phyloP scores from a whole-genome alignment of 345 rosid genomes.

The Lenwebbia sp. region DNA sequence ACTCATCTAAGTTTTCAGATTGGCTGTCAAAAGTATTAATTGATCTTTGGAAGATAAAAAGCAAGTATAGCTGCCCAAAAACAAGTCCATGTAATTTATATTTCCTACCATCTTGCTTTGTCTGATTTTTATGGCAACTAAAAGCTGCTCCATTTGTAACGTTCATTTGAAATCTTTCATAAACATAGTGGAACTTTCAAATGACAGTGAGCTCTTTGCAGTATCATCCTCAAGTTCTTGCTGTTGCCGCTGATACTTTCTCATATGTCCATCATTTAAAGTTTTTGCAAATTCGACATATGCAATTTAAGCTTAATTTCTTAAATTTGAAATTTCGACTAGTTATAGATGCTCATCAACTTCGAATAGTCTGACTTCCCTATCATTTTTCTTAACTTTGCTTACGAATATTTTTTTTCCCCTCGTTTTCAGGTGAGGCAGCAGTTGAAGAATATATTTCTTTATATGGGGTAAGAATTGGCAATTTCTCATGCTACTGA shows the following conservation, averaged over 20 bases:
- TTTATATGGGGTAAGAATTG: slow-evolving; percentile 58
- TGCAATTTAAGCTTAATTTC: neutral
- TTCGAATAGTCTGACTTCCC: neutral
- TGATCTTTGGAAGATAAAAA: neutral
- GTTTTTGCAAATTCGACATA: neutral
- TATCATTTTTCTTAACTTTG: neutral
- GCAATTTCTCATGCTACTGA: neutral
- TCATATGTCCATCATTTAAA: neutral
- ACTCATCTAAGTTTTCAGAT: neutral
- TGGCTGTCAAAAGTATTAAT: neutral
- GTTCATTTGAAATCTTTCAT: neutral
- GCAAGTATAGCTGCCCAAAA: neutral
- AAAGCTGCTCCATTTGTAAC: neutral
- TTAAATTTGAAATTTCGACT: neutral
- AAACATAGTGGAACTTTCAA: neutral
- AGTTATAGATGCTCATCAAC: neutral
- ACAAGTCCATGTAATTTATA: neutral
- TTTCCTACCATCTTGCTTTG: neutral
- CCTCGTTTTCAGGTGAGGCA: slow-evolving; percentile 51
- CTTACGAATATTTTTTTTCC: neutral
- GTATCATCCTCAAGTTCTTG: neutral
- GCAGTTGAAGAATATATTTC: slow-evolving; percentile 73
- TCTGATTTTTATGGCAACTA: neutral
- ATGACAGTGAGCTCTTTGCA: neutral
- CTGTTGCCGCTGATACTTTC: neutral